Percentiles rank a stretch among this genome's conserved stretches.
phyloP scores from a whole-genome alignment of 2,329 filamentous ascomycete genomes.

The Grosmannia huntii region DNA sequence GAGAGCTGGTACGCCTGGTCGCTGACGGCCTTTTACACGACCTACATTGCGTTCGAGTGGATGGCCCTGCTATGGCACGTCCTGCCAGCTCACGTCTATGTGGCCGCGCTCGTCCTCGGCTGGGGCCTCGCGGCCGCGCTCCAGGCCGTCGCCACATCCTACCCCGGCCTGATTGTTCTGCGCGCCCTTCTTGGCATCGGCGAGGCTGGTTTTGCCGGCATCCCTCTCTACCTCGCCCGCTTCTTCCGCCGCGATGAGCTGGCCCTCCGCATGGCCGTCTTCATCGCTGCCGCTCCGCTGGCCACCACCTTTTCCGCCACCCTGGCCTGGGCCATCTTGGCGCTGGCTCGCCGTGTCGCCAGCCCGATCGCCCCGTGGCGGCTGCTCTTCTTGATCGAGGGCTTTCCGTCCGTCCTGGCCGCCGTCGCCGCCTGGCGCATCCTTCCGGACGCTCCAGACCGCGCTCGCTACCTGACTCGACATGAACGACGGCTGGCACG shows the following conservation, averaged over 20 bases:
- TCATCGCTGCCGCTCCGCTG: constrained; percentile 73
- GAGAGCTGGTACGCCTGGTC: constrained; percentile 46
- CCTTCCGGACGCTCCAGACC: constrained; percentile 63
- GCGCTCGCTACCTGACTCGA: constrained; percentile 47
- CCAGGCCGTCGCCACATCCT: constrained; percentile 54
- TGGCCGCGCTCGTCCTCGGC: constrained; percentile 50
- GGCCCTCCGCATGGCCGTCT: constrained; percentile 73
- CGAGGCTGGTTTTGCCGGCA: constrained; percentile 52
- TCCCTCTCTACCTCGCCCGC: constrained; percentile 52
- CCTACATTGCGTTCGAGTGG: constrained; percentile 54
- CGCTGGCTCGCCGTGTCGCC: constrained; percentile 33
- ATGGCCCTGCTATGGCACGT: constrained; percentile 50
- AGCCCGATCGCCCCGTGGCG: constrained; percentile 68
- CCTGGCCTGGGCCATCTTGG: constrained; percentile 67
- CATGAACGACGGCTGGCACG: constrained; percentile 58
- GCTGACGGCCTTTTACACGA: constrained; percentile 47
- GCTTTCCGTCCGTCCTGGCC: constrained; percentile 68
- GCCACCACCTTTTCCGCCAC: constrained; percentile 73
- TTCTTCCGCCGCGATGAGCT: constrained; percentile 59
- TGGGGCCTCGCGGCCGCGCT: constrained; percentile 73
- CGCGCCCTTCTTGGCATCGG: constrained; percentile 47
- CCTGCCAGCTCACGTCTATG: constrained; percentile 47
- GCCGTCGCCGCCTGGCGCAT: constrained; percentile 61
- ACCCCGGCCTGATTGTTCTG: constrained; percentile 41
- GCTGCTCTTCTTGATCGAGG: constrained; percentile 73